These are phyloP conservation scores for Meripilus lineatus DNA, from an alignment of 1,284 basidiomycete species.

Conservation along the genomic window DNA sequence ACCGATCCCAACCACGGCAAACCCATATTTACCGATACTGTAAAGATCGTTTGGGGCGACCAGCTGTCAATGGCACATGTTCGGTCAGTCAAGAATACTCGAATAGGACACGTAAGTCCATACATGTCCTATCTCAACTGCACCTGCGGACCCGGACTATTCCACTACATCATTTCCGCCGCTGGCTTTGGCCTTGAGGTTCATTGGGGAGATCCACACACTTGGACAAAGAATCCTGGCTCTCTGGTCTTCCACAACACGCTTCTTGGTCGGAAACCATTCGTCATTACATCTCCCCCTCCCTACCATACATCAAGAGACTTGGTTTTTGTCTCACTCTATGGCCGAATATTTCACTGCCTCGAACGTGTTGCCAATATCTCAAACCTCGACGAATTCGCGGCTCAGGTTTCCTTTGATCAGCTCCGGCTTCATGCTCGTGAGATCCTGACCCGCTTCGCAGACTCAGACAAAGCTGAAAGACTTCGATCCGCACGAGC, in stretches of 20 bases:
- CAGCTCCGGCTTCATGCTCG: too few relatives aligned
- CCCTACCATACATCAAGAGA: conserved; percentile 4
- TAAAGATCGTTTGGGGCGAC: conserved; percentile 29
- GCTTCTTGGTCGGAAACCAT: conserved; percentile 25
- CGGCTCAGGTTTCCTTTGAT: too few relatives aligned
- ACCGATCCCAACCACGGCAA: conserved; percentile 8
- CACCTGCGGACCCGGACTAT: conserved; percentile 31
- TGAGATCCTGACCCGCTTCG: too few relatives aligned
- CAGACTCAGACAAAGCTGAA: too few relatives aligned
- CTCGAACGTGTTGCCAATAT: too few relatives aligned
- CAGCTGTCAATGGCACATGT: conserved; percentile 33
- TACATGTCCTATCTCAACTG: conserved; percentile 23
- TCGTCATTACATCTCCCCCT: conserved; percentile 11
- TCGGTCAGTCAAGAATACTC: conserved; percentile 23
- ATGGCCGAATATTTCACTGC: conserved; percentile 5
- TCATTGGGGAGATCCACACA: conserved; percentile 11
- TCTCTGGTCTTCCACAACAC: conserved; percentile 31
- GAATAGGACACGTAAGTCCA: conserved; percentile 32
- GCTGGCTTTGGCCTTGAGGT: conserved; percentile 24
- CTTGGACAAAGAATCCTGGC: conserved; percentile 26
- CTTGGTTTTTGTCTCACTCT: conserved; percentile 7
- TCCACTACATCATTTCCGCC: conserved; percentile 34
- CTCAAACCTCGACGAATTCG: too few relatives aligned
- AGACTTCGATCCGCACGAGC: too few relatives aligned
- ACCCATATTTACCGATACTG: neutral